phyloP scores from a whole-genome alignment of 176 grass and related monocot species.

The Musa itinerans region DNA sequence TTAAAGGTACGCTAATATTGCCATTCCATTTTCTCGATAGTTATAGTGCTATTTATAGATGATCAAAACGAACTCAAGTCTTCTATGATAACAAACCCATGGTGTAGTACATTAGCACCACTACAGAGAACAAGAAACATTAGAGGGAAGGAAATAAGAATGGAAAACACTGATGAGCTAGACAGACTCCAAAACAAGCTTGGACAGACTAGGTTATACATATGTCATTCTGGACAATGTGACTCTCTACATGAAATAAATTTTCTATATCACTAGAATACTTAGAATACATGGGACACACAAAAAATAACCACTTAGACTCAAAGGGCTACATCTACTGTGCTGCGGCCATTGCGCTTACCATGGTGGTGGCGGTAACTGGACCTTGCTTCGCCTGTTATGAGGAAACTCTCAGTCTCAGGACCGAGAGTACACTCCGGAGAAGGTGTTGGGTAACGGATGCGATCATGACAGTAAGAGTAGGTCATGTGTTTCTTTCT shows the following conservation, averaged over 20 bases:
- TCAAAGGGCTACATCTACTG: conserved; percentile 15
- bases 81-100: too few relatives aligned
- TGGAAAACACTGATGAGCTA: neutral
- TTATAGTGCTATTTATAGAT: too few relatives aligned
- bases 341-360: conserved; percentile 26
- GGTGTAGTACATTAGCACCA: too few relatives aligned
- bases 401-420: conserved; percentile 43
- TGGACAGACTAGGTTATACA: neutral
- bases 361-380: conserved; percentile 26
- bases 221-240: neutral
- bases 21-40: too few relatives aligned
- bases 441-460: conserved; percentile 44
- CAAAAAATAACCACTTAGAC: neutral
- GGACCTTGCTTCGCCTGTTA: conserved; percentile 39
- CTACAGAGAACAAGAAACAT: too few relatives aligned
- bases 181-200: neutral
- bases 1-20: too few relatives aligned
- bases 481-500: conserved; percentile 67
- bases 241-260: conserved; percentile 6
- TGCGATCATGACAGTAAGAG: conserved; percentile 73
- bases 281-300: conserved; percentile 6
- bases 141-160: too few relatives aligned
- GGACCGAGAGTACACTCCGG: conserved; percentile 50
- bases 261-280: conserved; percentile 15
- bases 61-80: too few relatives aligned